phyloP scores from a whole-genome alignment of 1,139 yeast genomes.

The Arxiozyma slooffiae region DNA sequence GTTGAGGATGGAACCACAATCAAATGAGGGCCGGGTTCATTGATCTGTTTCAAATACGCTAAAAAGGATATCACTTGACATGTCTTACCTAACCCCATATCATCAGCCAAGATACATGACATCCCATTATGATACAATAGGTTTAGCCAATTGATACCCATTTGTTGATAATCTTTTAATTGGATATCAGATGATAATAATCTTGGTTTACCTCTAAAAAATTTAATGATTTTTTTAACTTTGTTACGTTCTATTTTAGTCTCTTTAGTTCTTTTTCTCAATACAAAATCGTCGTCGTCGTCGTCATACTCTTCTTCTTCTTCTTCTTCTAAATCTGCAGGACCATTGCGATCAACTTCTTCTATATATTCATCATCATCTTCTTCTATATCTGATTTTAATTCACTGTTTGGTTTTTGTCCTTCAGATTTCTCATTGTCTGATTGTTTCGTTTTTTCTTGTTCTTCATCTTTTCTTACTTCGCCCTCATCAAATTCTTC shows the following conservation, averaged over 20 bases:
- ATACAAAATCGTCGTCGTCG: conserved; percentile 28
- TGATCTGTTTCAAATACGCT: conserved; percentile 66
- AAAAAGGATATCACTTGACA: conserved; percentile 92
- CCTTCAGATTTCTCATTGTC: conserved; percentile 40
- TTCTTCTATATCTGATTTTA: conserved; percentile 28
- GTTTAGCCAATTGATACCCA: conserved; percentile 89
- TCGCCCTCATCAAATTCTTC: conserved; percentile 23
- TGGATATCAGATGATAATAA: conserved; percentile 53
- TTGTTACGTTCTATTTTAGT: conserved; percentile 26
- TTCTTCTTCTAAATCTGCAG: conserved; percentile 31
- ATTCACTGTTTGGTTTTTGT: conserved; percentile 27
- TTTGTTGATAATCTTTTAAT: conserved; percentile 83
- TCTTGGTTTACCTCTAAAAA: conserved; percentile 63
- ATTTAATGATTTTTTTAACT: conserved; percentile 32
- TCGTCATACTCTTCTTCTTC: conserved; percentile 31
- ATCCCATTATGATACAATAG: conserved; percentile 65
- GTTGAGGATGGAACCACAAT: conserved; percentile 95
- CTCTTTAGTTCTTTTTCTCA: conserved; percentile 17
- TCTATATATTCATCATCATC: conserved; percentile 31
- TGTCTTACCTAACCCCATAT: conserved; percentile 95
- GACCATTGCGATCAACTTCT: conserved; percentile 18
- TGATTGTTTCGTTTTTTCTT: conserved; percentile 14
- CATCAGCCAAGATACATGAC: conserved; percentile 94
- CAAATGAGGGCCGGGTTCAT: conserved; percentile 58
- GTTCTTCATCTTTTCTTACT: conserved; percentile 1